Conservation (phyloP, 345 rosid genomes). For the Boechera divaricarpa region DNA sequence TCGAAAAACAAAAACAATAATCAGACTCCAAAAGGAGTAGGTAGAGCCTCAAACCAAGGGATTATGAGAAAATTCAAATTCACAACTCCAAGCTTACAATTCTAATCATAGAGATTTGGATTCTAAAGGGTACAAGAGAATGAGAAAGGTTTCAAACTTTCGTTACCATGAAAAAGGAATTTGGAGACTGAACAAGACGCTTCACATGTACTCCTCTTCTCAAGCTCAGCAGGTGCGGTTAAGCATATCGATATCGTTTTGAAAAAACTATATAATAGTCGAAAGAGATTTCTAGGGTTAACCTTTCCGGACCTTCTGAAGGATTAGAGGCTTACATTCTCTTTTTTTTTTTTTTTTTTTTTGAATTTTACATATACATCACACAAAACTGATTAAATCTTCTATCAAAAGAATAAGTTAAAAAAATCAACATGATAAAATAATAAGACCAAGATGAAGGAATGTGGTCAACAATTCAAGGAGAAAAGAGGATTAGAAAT, state of each 20-base stretch:
- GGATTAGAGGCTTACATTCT: too few species aligned
- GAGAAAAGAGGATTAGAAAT: too few species aligned
- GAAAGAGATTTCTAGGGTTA: too few species aligned
- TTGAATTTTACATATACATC: too few species aligned
- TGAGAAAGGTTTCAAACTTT: not conserved
- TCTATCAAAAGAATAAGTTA: too few species aligned
- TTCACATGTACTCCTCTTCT: slow-evolving; percentile 85
- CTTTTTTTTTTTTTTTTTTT: too few species aligned
- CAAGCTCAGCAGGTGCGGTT: slow-evolving; percentile 76
- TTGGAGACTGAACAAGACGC: slow-evolving; percentile 76
- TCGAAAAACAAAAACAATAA: not conserved
- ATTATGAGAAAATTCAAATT: not conserved
- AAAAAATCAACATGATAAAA: too few species aligned
- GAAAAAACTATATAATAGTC: slow-evolving; percentile 40
- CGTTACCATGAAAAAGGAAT: slow-evolving; percentile 74
- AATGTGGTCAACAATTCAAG: too few species aligned
- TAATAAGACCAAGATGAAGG: too few species aligned
- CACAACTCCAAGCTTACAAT: not conserved
- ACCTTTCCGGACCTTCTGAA: too few species aligned
- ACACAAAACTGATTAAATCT: too few species aligned
- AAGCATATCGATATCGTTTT: slow-evolving; percentile 72
- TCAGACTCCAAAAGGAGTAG: not conserved
- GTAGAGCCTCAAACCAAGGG: not conserved
- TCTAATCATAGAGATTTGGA: not conserved
- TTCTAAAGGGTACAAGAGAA: not conserved